Evolutionary conservation across 176 grass and related monocot species (phyloP).

Genomic region (Stipa capillata): DNA sequence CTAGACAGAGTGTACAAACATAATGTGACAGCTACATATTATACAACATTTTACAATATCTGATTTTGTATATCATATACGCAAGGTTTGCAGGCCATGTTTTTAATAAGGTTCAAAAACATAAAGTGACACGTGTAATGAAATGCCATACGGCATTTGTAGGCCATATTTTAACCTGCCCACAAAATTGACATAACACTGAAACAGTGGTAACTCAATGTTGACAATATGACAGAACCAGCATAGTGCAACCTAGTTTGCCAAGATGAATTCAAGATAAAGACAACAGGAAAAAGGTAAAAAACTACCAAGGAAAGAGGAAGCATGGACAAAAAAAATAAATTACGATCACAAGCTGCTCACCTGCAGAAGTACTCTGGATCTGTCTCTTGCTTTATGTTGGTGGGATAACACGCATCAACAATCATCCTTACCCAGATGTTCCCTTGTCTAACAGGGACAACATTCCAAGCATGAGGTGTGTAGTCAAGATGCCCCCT

Average conservation of each 20-base stretch:
- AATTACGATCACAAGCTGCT: neutral
- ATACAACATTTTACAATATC: neutral
- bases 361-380: slow-evolving; percentile 92
- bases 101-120: neutral
- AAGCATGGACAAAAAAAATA: no score
- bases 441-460: slow-evolving; percentile 72
- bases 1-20: neutral
- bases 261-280: neutral
- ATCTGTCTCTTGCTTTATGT: slow-evolving; percentile 93
- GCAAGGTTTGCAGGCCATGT: no score
- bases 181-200: neutral
- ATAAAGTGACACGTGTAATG: neutral
- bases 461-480: slow-evolving; percentile 96
- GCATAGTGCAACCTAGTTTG: neutral
- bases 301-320: no score
- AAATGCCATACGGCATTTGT: neutral
- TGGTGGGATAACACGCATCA: slow-evolving; percentile 91
- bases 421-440: slow-evolving; percentile 76
- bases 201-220: neutral
- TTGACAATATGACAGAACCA: neutral
- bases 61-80: neutral
- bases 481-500: slow-evolving; percentile 93
- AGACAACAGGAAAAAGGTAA: neutral
- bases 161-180: neutral
- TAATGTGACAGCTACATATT: neutral